Evolutionary conservation across 2,329 filamentous ascomycete species (phyloP), one percentile per base, ranked within the genome.

Genomic region (Simplicillium aogashimaense): DNA sequence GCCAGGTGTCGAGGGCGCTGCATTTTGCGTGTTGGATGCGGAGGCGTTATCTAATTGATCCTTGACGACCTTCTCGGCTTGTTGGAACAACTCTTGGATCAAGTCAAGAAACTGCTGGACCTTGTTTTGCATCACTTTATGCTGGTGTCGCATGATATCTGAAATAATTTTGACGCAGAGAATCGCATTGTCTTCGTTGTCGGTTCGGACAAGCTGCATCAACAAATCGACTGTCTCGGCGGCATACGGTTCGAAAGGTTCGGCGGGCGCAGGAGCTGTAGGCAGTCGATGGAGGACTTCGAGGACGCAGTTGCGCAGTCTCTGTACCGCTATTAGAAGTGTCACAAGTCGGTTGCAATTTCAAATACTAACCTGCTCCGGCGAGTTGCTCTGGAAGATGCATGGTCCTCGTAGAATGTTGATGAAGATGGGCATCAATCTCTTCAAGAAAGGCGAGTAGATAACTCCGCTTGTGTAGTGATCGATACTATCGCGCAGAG

Each of bases 131-230:
- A 95, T 78, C 18, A 82, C 80, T 64, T 90, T 94, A 42, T 82
- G 78, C 61, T 97, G 90, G 56, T 95, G 87, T 37, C 92, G 81
- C 73, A 94, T 87, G 48, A 97, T 82, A 57, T 99, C 92, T 69
- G 95, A 95, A 38, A 94, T 87, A 12, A 90, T 94, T 70, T 98
- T 98, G 65, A 99, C 87, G 58, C 90, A 95, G 46, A 98, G 68
- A n/a, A 94, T 87, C 2, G 90, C 92, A 70, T 98, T 99, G 47
- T 99, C 92, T 64, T 99, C 92, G 53, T 98, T 98, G 62, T 99
- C 92, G 33, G 79, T 83, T 50, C 83, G 81, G 44, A 97, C 88
- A 43, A 98, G 68, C 40, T 78, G 76, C 80, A 97, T 90, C 47
- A 97, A 73, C 49, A 94, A 73, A 56, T 95, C 89, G 44, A 95